Evolutionary conservation across 1,284 basidiomycete species (phyloP).

Genomic region (Microstroma glucosiphilum): DNA sequence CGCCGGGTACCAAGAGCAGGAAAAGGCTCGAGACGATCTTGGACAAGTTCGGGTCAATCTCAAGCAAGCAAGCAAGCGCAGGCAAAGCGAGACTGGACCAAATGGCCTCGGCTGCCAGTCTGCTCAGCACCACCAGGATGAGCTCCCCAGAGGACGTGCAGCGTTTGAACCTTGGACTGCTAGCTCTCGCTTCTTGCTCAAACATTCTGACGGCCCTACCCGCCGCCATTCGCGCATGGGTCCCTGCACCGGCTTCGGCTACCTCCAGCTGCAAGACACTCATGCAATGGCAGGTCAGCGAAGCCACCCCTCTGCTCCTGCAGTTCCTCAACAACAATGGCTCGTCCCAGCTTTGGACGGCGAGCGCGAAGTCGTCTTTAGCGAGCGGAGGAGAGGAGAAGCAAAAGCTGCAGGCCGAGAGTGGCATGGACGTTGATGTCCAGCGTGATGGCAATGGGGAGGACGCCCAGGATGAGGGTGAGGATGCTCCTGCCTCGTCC

Average conservation of each 20-base stretch:
- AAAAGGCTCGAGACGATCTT: not conserved
- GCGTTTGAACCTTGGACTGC: conserved; percentile 1
- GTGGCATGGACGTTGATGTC: conserved; percentile 4
- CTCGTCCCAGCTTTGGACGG: not conserved
- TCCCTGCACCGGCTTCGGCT: not conserved
- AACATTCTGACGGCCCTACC: conserved; percentile 9
- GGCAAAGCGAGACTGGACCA: not conserved
- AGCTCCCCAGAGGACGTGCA: conserved; percentile 5
- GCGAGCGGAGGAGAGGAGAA: not conserved
- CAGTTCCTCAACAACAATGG: not conserved
- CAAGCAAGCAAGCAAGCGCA: not conserved
- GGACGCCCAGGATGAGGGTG: not conserved
- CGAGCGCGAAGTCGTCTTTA: not conserved
- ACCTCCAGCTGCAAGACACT: not conserved
- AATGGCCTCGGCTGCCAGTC: not conserved
- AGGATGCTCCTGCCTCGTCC: not conserved
- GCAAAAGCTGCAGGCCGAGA: not conserved
- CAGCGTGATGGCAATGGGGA: not conserved
- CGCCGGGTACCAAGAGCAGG: not conserved
- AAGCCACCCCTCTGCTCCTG: not conserved
- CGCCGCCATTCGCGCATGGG: conserved; percentile 3
- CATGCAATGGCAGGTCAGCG: conserved; percentile 1
- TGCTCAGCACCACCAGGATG: not conserved
- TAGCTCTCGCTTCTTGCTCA: conserved; percentile 10
- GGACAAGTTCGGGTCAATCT: conserved; percentile 1